These are phyloP conservation scores for Osmanthus fragrans DNA, from an alignment of 257 asterid genomes.

Conservation along the genomic window DNA sequence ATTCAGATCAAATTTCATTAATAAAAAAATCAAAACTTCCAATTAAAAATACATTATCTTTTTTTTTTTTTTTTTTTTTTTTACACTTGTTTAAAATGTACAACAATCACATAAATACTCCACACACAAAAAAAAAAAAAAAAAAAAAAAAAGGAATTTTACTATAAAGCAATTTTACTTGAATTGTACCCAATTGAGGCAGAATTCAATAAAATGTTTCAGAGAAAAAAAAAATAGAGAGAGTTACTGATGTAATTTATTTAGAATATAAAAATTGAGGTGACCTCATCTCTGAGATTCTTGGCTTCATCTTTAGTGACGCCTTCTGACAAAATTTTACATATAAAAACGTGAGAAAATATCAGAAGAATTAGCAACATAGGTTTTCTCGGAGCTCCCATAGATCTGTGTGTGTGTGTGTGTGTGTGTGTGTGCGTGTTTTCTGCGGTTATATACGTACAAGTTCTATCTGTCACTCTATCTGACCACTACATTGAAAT, in stretches of 20 bases:
- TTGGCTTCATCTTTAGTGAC: slow-evolving; percentile 76
- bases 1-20: neutral
- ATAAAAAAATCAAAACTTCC: neutral
- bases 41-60: neutral
- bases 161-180: neutral
- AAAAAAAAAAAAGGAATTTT: neutral
- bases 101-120: neutral
- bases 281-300: slow-evolving; percentile 90
- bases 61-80: no score
- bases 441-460: neutral
- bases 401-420: slow-evolving; percentile 38
- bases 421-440: slow-evolving; percentile 16
- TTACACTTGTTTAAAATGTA: neutral
- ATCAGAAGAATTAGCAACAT: slow-evolving; percentile 47
- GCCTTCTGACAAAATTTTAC: slow-evolving; percentile 57
- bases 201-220: neutral
- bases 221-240: neutral
- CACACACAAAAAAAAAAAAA: neutral
- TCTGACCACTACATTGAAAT: neutral
- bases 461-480: neutral
- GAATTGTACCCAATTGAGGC: neutral
- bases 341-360: slow-evolving; percentile 38
- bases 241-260: neutral
- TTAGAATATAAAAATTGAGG: neutral
- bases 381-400: slow-evolving; percentile 55